phyloP scores from a whole-genome alignment of 2,329 filamentous ascomycete species.

The Albifimbria verrucaria region DNA sequence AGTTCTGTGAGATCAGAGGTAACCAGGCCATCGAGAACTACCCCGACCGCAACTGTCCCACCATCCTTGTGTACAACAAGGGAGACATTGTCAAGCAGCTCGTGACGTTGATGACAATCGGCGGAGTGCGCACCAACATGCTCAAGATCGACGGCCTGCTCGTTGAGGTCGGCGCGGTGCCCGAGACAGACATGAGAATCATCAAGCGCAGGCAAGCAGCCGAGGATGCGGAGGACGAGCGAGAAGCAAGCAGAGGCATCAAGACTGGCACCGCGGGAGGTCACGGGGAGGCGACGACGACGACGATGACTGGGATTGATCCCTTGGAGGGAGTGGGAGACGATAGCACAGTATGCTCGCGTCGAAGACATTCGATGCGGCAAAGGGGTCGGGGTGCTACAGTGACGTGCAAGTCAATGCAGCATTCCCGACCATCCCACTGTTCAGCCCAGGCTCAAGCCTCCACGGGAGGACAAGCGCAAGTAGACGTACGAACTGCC shows the following conservation, averaged over 20 bases:
- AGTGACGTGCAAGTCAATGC: too few species aligned
- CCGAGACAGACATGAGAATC: slow-evolving; percentile 74
- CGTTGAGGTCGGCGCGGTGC: slow-evolving; percentile 77
- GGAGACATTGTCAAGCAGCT: slow-evolving; percentile 90
- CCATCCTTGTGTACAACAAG: slow-evolving; percentile 87
- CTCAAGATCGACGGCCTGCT: slow-evolving; percentile 77
- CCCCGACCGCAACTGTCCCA: slow-evolving; percentile 91
- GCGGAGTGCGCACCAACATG: slow-evolving; percentile 68
- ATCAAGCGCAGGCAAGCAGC: slow-evolving; percentile 57
- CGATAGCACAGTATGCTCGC: too few species aligned
- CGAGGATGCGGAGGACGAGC: slow-evolving; percentile 59
- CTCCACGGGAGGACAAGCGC: too few species aligned
- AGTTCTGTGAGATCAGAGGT: slow-evolving; percentile 94
- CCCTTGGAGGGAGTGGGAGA: neutral
- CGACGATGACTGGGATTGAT: slow-evolving; percentile 62
- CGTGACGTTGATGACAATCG: slow-evolving; percentile 80
- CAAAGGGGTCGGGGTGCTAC: too few species aligned
- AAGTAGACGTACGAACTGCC: too few species aligned
- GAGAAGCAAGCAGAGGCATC: slow-evolving; percentile 45
- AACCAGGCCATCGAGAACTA: slow-evolving; percentile 96
- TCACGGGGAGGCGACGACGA: slow-evolving; percentile 40
- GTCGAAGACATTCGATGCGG: too few species aligned
- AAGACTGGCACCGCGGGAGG: slow-evolving; percentile 47
- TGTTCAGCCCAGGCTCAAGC: too few species aligned
- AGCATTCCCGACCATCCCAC: too few species aligned